Base-by-base conservation (phyloP, 192 early-diverging fungal genomes). In the Backusella mclennaniae region DNA sequence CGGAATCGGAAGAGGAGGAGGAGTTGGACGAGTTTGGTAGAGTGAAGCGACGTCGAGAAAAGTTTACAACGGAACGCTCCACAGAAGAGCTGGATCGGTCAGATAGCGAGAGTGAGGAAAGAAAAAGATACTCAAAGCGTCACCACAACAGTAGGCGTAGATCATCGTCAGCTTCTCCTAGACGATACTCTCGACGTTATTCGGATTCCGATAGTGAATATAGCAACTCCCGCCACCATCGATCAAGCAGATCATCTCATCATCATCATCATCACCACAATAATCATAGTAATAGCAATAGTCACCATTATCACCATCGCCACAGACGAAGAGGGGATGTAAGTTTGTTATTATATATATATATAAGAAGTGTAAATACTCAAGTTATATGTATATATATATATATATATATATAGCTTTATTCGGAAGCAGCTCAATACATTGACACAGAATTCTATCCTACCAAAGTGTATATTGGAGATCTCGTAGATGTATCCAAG, bases 391-490 rank as follows among this genome's bases (percentile, higher is more conserved):
- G 26, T 26, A 26, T 26, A 26, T 26, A 26, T 26, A 33, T 15
- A 59, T 26, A 26, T 26, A 26, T 26, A 26, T 26, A 33, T 15
- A 59, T 11, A 35, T 78, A 84, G 83, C 81, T 79, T 11, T 87
- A 85, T 67, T 38, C 77, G 21, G 84, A 84, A 5, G 86, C 86
- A 11, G 84, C 82, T 69, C 82, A 84, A 8, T 87, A 87, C 42
- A 71, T 87, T 12, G 86, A 87, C 63, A 87, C 86, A 8, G 86
- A 84, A 42, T 87, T 87, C 66, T 87, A 84, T 53, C 84, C 84
- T 3, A 85, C 84, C 1, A 87, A 87, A 67, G 85, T 87, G 11
- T 87, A 87, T 73, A 80, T 87, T 21, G 86, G 86, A 14, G 84
- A 87, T 56, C 52, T 87, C n/a, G 44, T 70, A 36, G 66, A 76